A percentile compares a stretch with the other conserved stretches of the same genome.
Evolutionary conservation across 345 rosid species (phyloP).

Genomic region (Moringa oleifera): DNA sequence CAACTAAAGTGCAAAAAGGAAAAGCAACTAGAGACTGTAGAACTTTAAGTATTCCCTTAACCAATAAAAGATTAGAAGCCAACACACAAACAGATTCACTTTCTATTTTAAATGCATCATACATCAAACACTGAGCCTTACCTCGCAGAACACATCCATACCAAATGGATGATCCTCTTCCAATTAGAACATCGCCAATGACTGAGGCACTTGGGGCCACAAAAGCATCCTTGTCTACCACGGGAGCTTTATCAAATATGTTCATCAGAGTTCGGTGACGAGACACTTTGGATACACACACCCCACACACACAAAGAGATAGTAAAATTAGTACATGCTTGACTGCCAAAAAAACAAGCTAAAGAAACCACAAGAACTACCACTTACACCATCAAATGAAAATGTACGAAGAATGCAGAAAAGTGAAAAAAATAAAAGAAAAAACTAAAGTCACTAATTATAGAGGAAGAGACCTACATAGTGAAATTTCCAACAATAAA

Average conservation of each 20-base stretch:
- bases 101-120: too few relatives aligned
- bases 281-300: too few relatives aligned
- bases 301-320: slow-evolving; percentile 11
- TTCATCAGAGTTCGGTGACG: slow-evolving; percentile 96
- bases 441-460: too few relatives aligned
- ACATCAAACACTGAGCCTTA: slow-evolving; percentile 26
- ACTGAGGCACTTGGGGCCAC: slow-evolving; percentile 94
- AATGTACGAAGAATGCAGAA: too few relatives aligned
- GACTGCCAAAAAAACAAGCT: background rate
- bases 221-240: slow-evolving; percentile 76
- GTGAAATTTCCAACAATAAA: too few relatives aligned
- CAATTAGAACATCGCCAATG: slow-evolving; percentile 79
- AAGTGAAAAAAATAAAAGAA: too few relatives aligned
- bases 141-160: slow-evolving; percentile 96
- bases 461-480: too few relatives aligned
- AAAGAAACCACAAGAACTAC: slow-evolving; percentile 1
- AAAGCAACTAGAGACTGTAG: too few relatives aligned
- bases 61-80: too few relatives aligned
- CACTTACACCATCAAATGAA: background rate
- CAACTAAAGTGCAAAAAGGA: too few relatives aligned
- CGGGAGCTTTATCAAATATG: slow-evolving; percentile 77
- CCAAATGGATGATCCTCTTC: slow-evolving; percentile 85
- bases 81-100: too few relatives aligned
- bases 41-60: too few relatives aligned
- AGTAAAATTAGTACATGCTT: background rate